phyloP scores from a whole-genome alignment of 2,329 filamentous ascomycete genomes.

The Aureobasidium lini region DNA sequence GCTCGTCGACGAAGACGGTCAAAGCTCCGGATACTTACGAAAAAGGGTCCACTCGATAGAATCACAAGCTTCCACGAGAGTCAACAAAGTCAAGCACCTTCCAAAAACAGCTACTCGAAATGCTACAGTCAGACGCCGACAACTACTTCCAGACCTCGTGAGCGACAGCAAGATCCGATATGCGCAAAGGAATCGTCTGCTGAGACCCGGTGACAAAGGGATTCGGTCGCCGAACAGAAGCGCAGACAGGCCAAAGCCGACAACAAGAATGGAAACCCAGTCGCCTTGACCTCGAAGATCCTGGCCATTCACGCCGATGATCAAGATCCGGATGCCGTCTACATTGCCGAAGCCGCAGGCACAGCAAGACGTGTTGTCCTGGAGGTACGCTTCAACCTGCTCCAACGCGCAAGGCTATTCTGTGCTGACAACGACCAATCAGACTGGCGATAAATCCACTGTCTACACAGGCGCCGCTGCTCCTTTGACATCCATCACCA shows the following conservation, averaged over 20 bases:
- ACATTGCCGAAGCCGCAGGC: slow-evolving; percentile 82
- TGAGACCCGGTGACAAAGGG: slow-evolving; percentile 30
- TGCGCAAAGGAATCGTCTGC: neutral
- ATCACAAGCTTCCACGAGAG: slow-evolving; percentile 53
- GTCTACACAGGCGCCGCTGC: slow-evolving; percentile 67
- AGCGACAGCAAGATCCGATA: slow-evolving; percentile 26
- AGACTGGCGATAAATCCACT: slow-evolving; percentile 39
- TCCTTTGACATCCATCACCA: slow-evolving; percentile 69
- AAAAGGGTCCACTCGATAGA: neutral
- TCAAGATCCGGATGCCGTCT: slow-evolving; percentile 53
- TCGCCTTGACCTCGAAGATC: slow-evolving; percentile 77
- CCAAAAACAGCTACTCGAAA: neutral
- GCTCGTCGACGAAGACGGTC: neutral
- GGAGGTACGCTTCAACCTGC: slow-evolving; percentile 51
- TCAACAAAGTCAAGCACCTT: slow-evolving; percentile 18
- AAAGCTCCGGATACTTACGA: neutral
- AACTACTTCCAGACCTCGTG: slow-evolving; percentile 94
- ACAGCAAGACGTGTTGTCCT: slow-evolving; percentile 65
- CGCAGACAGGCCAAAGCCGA: slow-evolving; percentile 66
- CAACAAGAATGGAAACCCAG: slow-evolving; percentile 77
- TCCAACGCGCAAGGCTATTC: neutral
- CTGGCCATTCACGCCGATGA: slow-evolving; percentile 67
- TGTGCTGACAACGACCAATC: neutral
- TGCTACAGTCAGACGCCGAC: slow-evolving; percentile 51
- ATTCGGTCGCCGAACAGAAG: slow-evolving; percentile 43